phyloP scores from a whole-genome alignment of 768 basidiomycete species.

The Naganishia onofrii region DNA sequence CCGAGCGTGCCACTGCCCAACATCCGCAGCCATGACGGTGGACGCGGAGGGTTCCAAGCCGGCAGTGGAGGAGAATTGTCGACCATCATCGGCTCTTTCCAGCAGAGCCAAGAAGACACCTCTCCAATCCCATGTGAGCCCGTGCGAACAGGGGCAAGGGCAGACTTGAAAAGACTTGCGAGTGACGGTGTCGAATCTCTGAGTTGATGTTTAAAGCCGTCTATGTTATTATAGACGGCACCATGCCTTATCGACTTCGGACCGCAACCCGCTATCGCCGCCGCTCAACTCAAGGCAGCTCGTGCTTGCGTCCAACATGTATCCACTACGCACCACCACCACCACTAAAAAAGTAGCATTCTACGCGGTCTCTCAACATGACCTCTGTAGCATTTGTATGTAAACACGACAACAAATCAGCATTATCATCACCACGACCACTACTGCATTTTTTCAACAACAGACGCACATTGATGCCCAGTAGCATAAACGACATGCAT shows the following conservation, averaged over 20 bases:
- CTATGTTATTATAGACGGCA: conserved; percentile 16
- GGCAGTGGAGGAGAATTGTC: conserved; percentile 10
- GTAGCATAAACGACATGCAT: not conserved
- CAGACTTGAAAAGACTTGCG: not conserved
- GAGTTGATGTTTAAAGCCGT: conserved; percentile 22
- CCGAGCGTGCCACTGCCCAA: conserved; percentile 10
- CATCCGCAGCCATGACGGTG: not conserved
- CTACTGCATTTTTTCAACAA: conserved; percentile 22
- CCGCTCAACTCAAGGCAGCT: not conserved
- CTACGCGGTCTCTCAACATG: conserved; percentile 12
- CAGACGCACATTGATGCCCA: not conserved
- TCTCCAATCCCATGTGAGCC: not conserved
- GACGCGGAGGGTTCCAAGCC: not conserved
- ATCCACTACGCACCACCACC: conserved; percentile 4
- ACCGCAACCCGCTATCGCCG: not conserved
- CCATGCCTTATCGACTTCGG: not conserved
- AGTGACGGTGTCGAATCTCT: conserved; percentile 6
- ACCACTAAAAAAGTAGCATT: not conserved
- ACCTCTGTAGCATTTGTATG: not conserved
- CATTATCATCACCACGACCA: not conserved
- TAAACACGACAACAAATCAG: not conserved
- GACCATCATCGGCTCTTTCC: conserved; percentile 28
- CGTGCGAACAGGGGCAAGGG: not conserved
- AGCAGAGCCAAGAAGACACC: not conserved
- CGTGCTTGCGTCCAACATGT: not conserved